Percentiles rank a stretch among this genome's conserved stretches.
phyloP scores from a whole-genome alignment of 2,329 filamentous ascomycete genomes.

The Pleurostoma richardsiae region DNA sequence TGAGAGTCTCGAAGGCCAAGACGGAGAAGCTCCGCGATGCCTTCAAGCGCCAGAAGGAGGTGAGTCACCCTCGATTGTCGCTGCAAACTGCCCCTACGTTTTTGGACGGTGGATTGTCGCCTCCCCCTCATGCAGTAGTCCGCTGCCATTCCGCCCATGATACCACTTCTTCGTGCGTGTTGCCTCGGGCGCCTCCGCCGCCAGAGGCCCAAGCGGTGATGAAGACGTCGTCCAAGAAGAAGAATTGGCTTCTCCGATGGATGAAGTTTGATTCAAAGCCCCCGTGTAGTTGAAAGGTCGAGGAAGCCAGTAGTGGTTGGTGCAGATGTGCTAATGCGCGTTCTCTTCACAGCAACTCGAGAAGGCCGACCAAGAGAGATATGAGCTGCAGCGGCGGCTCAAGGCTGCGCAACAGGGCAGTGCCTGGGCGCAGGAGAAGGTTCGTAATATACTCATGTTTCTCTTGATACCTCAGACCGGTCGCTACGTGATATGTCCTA shows the following conservation, averaged over 20 bases:
- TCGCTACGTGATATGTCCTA: not conserved
- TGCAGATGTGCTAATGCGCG: too few species aligned
- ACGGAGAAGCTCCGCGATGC: conserved; percentile 52
- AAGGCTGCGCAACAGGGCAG: conserved; percentile 47
- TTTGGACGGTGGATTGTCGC: not conserved
- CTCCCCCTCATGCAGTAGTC: not conserved
- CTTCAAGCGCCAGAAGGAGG: conserved; percentile 54
- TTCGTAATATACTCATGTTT: conserved; percentile 25
- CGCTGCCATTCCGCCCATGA: not conserved
- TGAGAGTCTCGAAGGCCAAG: conserved; percentile 42
- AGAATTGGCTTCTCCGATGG: not conserved
- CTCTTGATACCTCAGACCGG: not conserved
- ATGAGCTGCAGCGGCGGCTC: conserved; percentile 49
- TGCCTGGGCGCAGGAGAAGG: conserved; percentile 45
- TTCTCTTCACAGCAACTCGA: conserved; percentile 47
- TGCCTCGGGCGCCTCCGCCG: not conserved
- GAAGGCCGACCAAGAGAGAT: conserved; percentile 50
- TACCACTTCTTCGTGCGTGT: not conserved
- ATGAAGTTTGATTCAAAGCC: too few species aligned
- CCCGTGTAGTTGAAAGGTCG: too few species aligned
- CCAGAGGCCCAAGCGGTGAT: not conserved
- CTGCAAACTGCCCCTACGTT: not conserved
- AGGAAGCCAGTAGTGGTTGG: too few species aligned
- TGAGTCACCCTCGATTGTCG: conserved; percentile 30
- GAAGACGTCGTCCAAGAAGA: not conserved